These are phyloP conservation scores for Castanea sativa DNA, from an alignment of 306 rosid genomes.

Conservation along the genomic window DNA sequence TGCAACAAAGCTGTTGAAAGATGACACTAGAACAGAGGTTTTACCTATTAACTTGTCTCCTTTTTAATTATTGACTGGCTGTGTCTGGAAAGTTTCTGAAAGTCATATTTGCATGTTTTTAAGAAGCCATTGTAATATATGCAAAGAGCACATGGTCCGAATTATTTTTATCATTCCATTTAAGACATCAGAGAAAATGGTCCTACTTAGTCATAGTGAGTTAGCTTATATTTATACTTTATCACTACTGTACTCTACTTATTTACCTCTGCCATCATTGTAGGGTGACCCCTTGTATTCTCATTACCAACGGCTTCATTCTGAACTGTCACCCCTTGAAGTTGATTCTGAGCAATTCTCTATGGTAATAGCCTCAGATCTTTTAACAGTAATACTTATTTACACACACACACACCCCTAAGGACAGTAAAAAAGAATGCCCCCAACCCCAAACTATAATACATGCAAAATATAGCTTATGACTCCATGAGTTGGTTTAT, in stretches of 20 bases:
- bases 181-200: neutral
- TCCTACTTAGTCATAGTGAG: neutral
- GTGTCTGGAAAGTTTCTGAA: neutral
- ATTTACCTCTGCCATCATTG: constrained; percentile 23
- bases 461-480: neutral
- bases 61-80: constrained; percentile 13
- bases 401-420: neutral
- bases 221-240: neutral
- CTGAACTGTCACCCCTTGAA: constrained; percentile 66
- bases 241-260: constrained; percentile 1
- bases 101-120: neutral
- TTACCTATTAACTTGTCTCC: constrained; percentile 4
- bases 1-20: constrained; percentile 78
- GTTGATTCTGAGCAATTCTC: constrained; percentile 60
- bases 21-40: constrained; percentile 64
- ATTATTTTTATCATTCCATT: neutral
- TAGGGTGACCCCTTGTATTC: constrained; percentile 80
- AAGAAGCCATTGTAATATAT: neutral
- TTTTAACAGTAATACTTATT: constrained; percentile 12
- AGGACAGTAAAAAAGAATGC: neutral
- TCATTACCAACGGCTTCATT: constrained; percentile 71
- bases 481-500: neutral
- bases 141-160: neutral
- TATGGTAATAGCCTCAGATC: constrained; percentile 48
- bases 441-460: neutral